phyloP scores from a whole-genome alignment of 2,329 filamentous ascomycete genomes.

The Capronia coronata region DNA sequence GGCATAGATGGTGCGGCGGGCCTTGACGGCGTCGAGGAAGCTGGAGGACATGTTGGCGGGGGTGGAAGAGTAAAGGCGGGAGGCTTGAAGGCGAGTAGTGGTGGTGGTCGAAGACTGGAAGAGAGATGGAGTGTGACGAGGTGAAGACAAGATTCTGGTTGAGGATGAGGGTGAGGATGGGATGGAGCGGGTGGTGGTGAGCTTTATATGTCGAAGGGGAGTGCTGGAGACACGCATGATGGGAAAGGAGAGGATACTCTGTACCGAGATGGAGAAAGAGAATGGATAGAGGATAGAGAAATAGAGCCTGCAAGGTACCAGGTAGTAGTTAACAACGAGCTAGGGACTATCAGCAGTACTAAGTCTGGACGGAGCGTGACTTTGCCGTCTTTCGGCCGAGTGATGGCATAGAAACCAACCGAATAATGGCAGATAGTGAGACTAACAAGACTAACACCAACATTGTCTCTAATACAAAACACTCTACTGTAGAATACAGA shows the following conservation, averaged over 20 bases:
- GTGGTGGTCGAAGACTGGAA: not conserved
- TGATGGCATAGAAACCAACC: too few species aligned
- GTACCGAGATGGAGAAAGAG: too few species aligned
- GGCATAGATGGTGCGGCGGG: constrained; percentile 23
- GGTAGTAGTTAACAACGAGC: not conserved
- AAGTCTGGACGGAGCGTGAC: too few species aligned
- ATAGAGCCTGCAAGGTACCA: not conserved
- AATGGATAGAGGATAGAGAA: too few species aligned
- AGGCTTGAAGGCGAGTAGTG: not conserved
- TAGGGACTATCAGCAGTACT: too few species aligned
- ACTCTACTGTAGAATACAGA: too few species aligned
- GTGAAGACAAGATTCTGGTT: not conserved
- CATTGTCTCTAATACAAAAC: too few species aligned
- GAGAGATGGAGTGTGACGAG: not conserved
- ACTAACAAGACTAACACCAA: too few species aligned
- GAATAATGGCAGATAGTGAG: too few species aligned
- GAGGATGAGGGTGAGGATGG: not conserved
- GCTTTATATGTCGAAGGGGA: constrained; percentile 8
- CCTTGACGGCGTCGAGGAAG: constrained; percentile 17
- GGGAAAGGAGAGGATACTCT: too few species aligned
- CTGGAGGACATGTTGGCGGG: constrained; percentile 11
- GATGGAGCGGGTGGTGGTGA: not conserved
- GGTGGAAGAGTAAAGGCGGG: constrained; percentile 1
- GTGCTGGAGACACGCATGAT: not conserved
- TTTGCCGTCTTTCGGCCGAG: too few species aligned